Base-by-base conservation (phyloP, 371 early-diverging fungal genomes). In the Apophysomyces elegans region DNA sequence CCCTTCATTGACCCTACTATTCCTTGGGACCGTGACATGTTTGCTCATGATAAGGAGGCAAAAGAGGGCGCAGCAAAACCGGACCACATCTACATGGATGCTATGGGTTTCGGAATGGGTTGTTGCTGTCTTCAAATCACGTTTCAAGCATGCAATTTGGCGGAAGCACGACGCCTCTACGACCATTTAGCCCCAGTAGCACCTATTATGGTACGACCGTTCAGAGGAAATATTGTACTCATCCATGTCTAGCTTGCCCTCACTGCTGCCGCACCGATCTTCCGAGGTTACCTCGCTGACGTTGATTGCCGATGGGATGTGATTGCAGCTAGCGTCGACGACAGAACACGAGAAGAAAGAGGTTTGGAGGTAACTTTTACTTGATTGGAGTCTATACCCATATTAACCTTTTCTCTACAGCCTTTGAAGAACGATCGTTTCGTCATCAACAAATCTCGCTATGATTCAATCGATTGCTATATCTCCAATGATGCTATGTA, bases 91-190 rank as follows among this genome's bases (percentile, higher is more conserved):
- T 96, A 99, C 74, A 95, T 99, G 93, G 99, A 99, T 77, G 91
- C 95, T 16, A 99, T 99, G 99, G 95, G 96, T 47, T 99, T 99
- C 86, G 99, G 99, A 37, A 99, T 99, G 99, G 99, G 99, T 58
- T 98, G 98, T 82, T 95, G 93, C 72, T 99, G 99, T 73, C 86
- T 99, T 38, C 99, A 99, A 80, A 93, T 99, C 70, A 99, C 99
- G 16, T 94, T 99, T 77, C 99, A 99, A 79, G 96, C 98, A n/a
- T 92, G 93, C 75, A 91, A 93, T 69, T 89, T 99, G 36, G 90
- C 91, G 69, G 96, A 98, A 77, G 99, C 98, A 12, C 84, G 99
- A 62, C 74, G 88, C 63, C 80, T 99, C 44, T 99, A 99, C 78
- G 99, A 99, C 83, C 96, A 96, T 65, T 85, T 99, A 65, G 96